Percentiles rank a stretch among this genome's conserved stretches.
These are phyloP conservation scores for Lasiodiplodia theobromae DNA, from an alignment of 2,329 filamentous ascomycete species.

Conservation along the genomic window DNA sequence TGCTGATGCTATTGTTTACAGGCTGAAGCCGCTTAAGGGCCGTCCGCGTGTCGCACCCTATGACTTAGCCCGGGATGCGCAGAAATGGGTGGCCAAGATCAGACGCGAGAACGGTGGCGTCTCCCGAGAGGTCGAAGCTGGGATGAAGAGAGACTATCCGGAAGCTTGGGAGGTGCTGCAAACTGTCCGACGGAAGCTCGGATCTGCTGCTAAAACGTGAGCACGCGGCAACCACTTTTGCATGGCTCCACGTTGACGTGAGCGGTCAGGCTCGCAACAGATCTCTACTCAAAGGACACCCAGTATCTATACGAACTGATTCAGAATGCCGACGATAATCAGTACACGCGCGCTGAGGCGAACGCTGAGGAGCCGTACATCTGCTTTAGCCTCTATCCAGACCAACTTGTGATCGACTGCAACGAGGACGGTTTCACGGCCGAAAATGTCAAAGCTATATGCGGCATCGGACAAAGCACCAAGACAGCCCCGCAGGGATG, in stretches of 20 bases:
- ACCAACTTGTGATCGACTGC: slow-evolving; percentile 48
- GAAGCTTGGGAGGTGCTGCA: not conserved
- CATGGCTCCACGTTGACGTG: not conserved
- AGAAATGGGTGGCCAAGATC: not conserved
- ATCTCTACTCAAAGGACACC: slow-evolving; percentile 31
- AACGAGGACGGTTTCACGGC: slow-evolving; percentile 28
- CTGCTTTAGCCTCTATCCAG: slow-evolving; percentile 34
- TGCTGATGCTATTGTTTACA: too few relatives aligned
- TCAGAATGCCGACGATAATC: slow-evolving; percentile 55
- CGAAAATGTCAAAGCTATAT: slow-evolving; percentile 56
- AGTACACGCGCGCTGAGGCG: slow-evolving; percentile 33
- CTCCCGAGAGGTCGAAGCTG: too few relatives aligned
- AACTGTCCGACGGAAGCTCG: not conserved
- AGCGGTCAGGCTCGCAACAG: not conserved
- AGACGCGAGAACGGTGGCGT: not conserved
- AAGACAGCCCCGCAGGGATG: slow-evolving; percentile 38
- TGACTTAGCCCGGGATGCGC: too few relatives aligned
- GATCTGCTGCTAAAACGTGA: not conserved
- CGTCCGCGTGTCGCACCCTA: too few relatives aligned
- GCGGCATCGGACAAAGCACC: slow-evolving; percentile 55
- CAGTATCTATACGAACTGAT: slow-evolving; percentile 43
- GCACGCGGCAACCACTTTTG: not conserved
- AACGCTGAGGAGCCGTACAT: slow-evolving; percentile 33
- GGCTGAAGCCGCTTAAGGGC: too few relatives aligned
- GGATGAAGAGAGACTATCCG: not conserved